Base-by-base conservation (phyloP, 2,329 filamentous ascomycete genomes). In the Calycina marina region DNA sequence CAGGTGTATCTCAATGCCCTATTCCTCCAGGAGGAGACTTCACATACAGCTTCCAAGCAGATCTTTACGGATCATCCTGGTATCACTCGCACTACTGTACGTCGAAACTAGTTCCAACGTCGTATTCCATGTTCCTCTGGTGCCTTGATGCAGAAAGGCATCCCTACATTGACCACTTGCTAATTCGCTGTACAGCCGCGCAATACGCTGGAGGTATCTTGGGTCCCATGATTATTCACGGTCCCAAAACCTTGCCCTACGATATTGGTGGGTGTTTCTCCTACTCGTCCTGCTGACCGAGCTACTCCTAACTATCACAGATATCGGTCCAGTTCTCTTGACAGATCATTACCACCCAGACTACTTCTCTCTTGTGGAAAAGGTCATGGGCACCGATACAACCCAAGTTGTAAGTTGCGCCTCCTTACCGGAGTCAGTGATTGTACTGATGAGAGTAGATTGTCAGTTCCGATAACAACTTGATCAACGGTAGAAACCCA, bases 51-150 rank as follows among this genome's bases (percentile, higher is more conserved):
- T 52, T 52, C 36, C 26, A 40, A 14, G 45, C 43, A n/a, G 41
- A 47, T 30, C 36, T 41, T 3, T 51, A 70, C 48, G 66, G 72
- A 4, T 56, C 63, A 0, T 57, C 57, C 3, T 75, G 69, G 67
- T 76, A 74, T 36, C 72, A 77, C 49, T 69, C 63, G 1, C 72
- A 77, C 46, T 68, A 68, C 44, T n/a, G n/a, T n/a, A n/a, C n/a
- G n/a, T n/a, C n/a, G n/a, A n/a, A n/a, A n/a, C n/a, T n/a, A n/a
- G n/a, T n/a, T n/a, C n/a, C n/a, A n/a, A n/a, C n/a, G n/a, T n/a
- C n/a, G n/a, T n/a, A n/a, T n/a, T n/a, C n/a, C n/a, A n/a, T n/a
- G n/a, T n/a, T n/a, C n/a, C n/a, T n/a, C n/a, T n/a, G n/a, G n/a
- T n/a, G n/a, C n/a, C n/a, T n/a, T n/a, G n/a, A n/a, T n/a, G n/a